Conservation (phyloP, 1,284 basidiomycete species). For the Hemileia vastatrix region DNA sequence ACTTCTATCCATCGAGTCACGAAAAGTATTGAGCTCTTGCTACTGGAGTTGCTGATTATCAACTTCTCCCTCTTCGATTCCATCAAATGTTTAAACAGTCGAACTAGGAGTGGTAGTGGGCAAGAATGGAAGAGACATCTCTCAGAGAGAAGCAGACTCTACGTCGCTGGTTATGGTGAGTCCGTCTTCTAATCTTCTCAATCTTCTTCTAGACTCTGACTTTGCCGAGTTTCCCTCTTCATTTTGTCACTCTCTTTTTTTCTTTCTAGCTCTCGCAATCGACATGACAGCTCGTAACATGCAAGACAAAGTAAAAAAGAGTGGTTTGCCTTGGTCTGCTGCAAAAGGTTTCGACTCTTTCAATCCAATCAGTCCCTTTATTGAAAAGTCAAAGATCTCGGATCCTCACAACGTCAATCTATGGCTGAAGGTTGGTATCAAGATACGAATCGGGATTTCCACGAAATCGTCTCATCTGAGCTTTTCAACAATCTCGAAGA, state of each 20-base stretch:
- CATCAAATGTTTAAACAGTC: slow-evolving; percentile 51
- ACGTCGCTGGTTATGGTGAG: slow-evolving; percentile 85
- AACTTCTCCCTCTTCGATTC: neutral
- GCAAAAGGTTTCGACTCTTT: slow-evolving; percentile 87
- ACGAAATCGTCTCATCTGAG: neutral
- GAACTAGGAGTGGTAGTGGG: slow-evolving; percentile 96
- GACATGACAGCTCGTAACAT: slow-evolving; percentile 94
- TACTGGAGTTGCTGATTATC: neutral
- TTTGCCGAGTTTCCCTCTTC: neutral
- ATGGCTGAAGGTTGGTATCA: slow-evolving; percentile 56
- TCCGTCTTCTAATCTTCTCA: slow-evolving; percentile 24
- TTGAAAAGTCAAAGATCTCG: slow-evolving; percentile 60
- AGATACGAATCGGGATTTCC: neutral
- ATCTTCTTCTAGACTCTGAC: neutral
- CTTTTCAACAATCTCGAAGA: too few species aligned
- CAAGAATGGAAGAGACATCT: slow-evolving; percentile 69
- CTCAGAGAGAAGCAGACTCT: slow-evolving; percentile 58
- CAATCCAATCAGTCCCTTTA: slow-evolving; percentile 72
- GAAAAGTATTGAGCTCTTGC: neutral
- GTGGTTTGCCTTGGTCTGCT: slow-evolving; percentile 85
- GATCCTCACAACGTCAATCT: slow-evolving; percentile 69
- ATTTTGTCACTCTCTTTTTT: neutral
- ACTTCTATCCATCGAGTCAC: neutral
- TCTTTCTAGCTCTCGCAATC: slow-evolving; percentile 65
- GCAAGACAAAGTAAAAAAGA: slow-evolving; percentile 84